These are phyloP conservation scores for Keithomyces neogunnii DNA, from an alignment of 2,329 filamentous ascomycete species.

Conservation along the genomic window DNA sequence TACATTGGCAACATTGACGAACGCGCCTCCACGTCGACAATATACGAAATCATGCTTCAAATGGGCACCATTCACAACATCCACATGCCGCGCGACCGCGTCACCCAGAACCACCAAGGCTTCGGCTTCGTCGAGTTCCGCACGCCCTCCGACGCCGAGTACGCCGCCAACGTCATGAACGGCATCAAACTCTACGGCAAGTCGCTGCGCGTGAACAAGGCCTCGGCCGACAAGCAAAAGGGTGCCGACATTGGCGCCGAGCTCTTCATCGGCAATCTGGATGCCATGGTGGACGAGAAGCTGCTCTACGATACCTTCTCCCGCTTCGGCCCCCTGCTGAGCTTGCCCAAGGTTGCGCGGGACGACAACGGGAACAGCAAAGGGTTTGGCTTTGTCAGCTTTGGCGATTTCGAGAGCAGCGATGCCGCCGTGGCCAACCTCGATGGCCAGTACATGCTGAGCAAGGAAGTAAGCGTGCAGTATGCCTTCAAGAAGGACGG, in stretches of 20 bases:
- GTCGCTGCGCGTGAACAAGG: slow-evolving; percentile 93
- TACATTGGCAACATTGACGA: slow-evolving; percentile 99
- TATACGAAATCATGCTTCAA: slow-evolving; percentile 98
- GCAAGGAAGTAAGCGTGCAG: slow-evolving; percentile 92
- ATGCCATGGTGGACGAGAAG: slow-evolving; percentile 91
- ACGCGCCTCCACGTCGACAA: slow-evolving; percentile 78
- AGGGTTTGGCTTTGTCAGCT: slow-evolving; percentile 94
- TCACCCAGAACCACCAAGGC: slow-evolving; percentile 92
- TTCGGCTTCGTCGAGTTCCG: slow-evolving; percentile 99
- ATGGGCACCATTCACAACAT: slow-evolving; percentile 96
- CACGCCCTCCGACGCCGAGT: slow-evolving; percentile 90
- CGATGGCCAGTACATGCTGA: slow-evolving; percentile 94
- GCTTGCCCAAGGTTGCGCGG: slow-evolving; percentile 81
- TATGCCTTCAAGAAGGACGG: slow-evolving; percentile 99
- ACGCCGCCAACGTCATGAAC: slow-evolving; percentile 95
- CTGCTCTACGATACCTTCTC: slow-evolving; percentile 90
- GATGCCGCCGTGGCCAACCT: slow-evolving; percentile 88
- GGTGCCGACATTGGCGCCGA: slow-evolving; percentile 90
- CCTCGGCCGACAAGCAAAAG: slow-evolving; percentile 85
- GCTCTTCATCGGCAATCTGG: slow-evolving; percentile 92
- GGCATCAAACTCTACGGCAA: slow-evolving; percentile 89
- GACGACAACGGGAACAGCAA: slow-evolving; percentile 85
- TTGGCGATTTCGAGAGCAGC: slow-evolving; percentile 84
- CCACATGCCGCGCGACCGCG: slow-evolving; percentile 94
- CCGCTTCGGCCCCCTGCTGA: slow-evolving; percentile 79